Conservation (phyloP, 768 basidiomycete genomes). For the Agaricus blazei region DNA sequence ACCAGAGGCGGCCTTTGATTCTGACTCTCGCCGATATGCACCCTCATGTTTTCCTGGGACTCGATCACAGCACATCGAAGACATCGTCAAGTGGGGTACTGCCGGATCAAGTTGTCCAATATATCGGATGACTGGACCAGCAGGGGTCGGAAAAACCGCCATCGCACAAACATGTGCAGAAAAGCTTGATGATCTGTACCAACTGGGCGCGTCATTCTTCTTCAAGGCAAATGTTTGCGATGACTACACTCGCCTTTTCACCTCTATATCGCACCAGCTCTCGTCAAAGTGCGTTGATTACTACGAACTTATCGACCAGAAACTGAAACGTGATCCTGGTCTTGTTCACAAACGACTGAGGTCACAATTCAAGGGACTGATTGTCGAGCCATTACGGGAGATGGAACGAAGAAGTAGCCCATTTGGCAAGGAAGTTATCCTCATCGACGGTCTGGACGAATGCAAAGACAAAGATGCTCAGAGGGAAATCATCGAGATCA, state of each 20-base stretch:
- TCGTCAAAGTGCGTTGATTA: not conserved
- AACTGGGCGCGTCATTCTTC: constrained; percentile 9
- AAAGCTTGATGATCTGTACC: not conserved
- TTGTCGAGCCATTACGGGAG: not conserved
- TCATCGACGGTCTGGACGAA: constrained; percentile 2
- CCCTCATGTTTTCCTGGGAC: not conserved
- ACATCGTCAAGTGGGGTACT: not conserved
- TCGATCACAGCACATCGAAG: not conserved
- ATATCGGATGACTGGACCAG: not conserved
- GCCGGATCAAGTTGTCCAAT: not conserved
- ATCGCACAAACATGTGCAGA: constrained; percentile 1
- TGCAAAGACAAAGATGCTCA: not conserved
- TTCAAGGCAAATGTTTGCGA: constrained; percentile 1
- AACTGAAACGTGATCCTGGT: not conserved
- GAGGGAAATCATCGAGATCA: not conserved
- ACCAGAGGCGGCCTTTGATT: not conserved
- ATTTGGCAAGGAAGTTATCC: not conserved
- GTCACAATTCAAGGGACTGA: not conserved
- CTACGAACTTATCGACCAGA: not conserved
- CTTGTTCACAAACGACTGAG: not conserved
- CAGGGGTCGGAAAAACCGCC: constrained; percentile 1
- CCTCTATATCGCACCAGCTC: constrained; percentile 5
- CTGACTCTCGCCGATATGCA: not conserved
- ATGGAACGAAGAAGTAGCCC: not conserved
- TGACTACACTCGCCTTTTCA: not conserved